Percentiles rank a stretch among this genome's conserved stretches.
Evolutionary conservation across 768 basidiomycete species (phyloP).

Genomic region (Naganishia antarctica): DNA sequence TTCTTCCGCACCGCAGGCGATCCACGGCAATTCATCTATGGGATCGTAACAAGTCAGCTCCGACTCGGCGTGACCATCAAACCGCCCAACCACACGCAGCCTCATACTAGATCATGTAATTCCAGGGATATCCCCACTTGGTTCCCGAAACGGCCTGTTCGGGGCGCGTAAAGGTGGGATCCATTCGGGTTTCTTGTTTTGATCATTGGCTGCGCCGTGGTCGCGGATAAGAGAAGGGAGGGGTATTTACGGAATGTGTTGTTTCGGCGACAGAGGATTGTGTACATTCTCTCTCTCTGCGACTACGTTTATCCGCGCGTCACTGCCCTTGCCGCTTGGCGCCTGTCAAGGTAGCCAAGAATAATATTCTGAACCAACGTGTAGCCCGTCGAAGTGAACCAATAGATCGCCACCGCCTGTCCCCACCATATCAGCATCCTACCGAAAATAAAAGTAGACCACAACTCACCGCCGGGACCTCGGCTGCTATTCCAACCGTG

Average conservation of each 20-base stretch:
- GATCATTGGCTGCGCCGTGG: conserved; percentile 23
- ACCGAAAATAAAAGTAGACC: background rate
- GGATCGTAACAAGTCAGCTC: background rate
- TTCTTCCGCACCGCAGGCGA: too few species aligned
- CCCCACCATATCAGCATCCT: background rate
- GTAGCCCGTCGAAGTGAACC: conserved; percentile 47
- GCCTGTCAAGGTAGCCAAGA: conserved; percentile 29
- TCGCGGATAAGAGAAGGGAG: background rate
- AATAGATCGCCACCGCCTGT: conserved; percentile 50
- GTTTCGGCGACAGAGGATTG: background rate
- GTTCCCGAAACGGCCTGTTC: conserved; percentile 11
- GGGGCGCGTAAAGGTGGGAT: conserved; percentile 8
- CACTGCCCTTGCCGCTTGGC: background rate
- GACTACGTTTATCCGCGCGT: background rate
- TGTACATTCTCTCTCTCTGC: background rate
- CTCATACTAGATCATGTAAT: conserved; percentile 25
- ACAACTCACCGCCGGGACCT: conserved; percentile 47
- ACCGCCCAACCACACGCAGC: conserved; percentile 1
- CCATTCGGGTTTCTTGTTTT: conserved; percentile 25
- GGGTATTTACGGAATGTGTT: background rate
- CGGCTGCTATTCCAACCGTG: conserved; percentile 46
- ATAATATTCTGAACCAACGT: conserved; percentile 45
- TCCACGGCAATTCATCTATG: too few species aligned
- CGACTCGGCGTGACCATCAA: background rate
- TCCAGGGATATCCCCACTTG: conserved; percentile 17